Evolutionary conservation across 2,329 filamentous ascomycete species (phyloP).

Genomic region (Fusarium humuli): DNA sequence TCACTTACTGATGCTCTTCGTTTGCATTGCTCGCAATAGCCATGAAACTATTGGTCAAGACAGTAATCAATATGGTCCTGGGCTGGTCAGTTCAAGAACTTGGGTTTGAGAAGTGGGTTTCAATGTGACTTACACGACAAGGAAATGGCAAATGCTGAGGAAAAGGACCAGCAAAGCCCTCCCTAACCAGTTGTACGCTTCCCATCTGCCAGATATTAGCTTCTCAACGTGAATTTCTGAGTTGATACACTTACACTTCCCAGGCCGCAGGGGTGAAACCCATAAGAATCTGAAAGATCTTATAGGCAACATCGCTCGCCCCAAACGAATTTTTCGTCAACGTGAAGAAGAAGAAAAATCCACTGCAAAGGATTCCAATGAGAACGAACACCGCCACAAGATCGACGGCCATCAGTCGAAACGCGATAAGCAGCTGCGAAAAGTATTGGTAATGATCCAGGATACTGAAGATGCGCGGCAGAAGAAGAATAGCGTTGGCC

Average conservation of each 20-base stretch:
- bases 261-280: constrained; percentile 95
- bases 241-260: constrained; percentile 72
- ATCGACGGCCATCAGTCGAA: constrained; percentile 93
- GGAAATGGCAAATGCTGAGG: constrained; percentile 93
- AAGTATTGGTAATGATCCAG: constrained; percentile 97
- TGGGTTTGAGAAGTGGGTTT: neutral
- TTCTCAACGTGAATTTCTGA: neutral
- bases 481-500: constrained; percentile 87
- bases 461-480: constrained; percentile 91
- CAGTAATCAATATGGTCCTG: constrained; percentile 89
- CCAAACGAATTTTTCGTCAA: constrained; percentile 79
- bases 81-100: constrained; percentile 10
- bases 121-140: constrained; percentile 73
- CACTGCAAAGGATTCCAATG: constrained; percentile 88
- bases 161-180: constrained; percentile 82
- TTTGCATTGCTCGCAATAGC: constrained; percentile 92
- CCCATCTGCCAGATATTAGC: constrained; percentile 62
- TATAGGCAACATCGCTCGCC: constrained; percentile 82
- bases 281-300: constrained; percentile 93
- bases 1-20: constrained; percentile 80
- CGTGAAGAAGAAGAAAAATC: constrained; percentile 95
- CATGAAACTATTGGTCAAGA: constrained; percentile 98
- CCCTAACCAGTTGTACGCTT: constrained; percentile 81
- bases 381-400: constrained; percentile 85
- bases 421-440: constrained; percentile 92